Evolutionary conservation across 257 asterid species (phyloP).

Genomic region (Capsicum rhomboideum): DNA sequence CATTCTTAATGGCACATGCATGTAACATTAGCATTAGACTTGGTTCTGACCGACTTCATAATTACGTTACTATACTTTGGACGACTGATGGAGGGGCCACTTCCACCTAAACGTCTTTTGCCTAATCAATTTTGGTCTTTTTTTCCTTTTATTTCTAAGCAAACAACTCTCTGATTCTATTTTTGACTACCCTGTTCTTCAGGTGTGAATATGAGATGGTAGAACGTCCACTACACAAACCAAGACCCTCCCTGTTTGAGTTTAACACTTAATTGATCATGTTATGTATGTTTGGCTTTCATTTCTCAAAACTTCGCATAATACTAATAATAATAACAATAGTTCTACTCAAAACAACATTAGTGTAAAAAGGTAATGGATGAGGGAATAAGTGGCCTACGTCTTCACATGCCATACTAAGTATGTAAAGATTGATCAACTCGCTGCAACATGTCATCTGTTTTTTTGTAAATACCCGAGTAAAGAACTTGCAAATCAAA

Average conservation of each 20-base stretch:
- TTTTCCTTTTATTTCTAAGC: neutral
- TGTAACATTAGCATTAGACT: neutral
- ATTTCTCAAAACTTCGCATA: neutral
- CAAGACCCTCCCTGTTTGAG: too few species aligned
- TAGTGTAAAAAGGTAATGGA: neutral
- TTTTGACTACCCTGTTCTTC: too few species aligned
- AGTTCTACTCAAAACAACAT: neutral
- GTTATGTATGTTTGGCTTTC: neutral
- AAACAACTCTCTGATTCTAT: neutral
- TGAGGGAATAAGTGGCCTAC: neutral
- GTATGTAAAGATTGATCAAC: neutral
- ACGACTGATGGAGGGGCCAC: neutral
- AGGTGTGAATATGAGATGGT: too few species aligned
- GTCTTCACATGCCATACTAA: neutral
- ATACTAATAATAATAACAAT: neutral
- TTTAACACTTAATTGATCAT: neutral
- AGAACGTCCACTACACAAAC: too few species aligned
- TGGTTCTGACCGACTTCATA: neutral
- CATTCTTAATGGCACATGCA: neutral
- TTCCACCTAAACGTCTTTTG: neutral
- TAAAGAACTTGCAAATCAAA: neutral
- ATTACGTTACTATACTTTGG: neutral
- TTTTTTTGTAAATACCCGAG: neutral
- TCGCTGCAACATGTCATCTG: neutral
- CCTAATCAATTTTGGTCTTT: neutral